Evolutionary conservation across 495 filamentous ascomycete genomes (phyloP), one percentile per base, ranked within the genome.

Genomic region (Aspergillus steynii): DNA sequence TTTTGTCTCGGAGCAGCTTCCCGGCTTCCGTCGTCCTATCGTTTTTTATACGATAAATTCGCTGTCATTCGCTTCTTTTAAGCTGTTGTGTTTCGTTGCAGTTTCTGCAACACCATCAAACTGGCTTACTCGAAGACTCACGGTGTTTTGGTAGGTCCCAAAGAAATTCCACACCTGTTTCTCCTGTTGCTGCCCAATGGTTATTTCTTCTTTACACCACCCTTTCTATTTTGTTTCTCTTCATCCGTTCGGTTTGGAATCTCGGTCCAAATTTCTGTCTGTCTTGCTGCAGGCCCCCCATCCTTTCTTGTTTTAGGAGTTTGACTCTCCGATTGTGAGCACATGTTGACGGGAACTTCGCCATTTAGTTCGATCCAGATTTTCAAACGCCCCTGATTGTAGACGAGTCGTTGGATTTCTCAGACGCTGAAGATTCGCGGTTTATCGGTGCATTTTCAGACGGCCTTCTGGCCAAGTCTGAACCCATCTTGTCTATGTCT

Each of bases 401-500:
- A 61, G 81, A 80, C 71, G 82, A 84, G 65, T 76, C 77, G 34
- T 79, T 81, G 66, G 81, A 80, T 62, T 73, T 82, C 65, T 81
- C 78, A 57, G 81, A 83, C 65, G 72, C 77, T 68, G 79, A 78
- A 74, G 77, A 77, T 60, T 77, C 77, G 59, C 72, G 70, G 55
- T 77, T 80, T 65, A 68, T 72, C 71, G 76, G 74, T 70, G 74
- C 75, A 50, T 72, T 76, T 66, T 75, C 75, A 75, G 79, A 77
- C 73, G 78, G 76, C 75, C 77, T 79, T 59, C 71, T 78, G 74
- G 79, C 78, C 77, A 80, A 81, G 78, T 77, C 81, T 74, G 80
- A 79, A 66, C 74, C 78, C 60, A 68, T 80, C 49, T 62, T 83
- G 73, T 79, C 82, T 71, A 84, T 84, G 82, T 81, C 82, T 71